Percentiles rank a stretch among this genome's conserved stretches.
These are phyloP conservation scores for Cantharellus anzutake DNA, from an alignment of 768 basidiomycete species.

Conservation along the genomic window DNA sequence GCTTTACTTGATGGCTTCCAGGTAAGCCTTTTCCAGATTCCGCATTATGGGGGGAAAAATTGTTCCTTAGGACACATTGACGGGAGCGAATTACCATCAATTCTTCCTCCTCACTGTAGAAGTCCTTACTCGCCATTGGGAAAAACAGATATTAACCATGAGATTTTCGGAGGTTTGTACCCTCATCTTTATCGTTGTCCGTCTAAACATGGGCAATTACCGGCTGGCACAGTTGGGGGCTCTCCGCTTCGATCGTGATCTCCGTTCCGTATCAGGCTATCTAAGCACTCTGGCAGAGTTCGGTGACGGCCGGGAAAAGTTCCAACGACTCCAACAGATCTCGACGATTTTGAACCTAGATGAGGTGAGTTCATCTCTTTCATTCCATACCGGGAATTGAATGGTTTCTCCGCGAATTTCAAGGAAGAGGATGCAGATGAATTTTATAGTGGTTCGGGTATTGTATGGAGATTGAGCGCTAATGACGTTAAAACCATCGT, in stretches of 20 bases:
- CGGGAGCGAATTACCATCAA: conserved; percentile 68
- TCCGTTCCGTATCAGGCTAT: conserved; percentile 65
- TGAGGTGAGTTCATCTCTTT: conserved; percentile 25
- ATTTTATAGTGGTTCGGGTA: conserved; percentile 85
- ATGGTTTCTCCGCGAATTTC: not conserved
- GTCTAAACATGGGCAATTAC: conserved; percentile 1
- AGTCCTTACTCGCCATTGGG: conserved; percentile 86
- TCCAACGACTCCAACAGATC: conserved; percentile 80
- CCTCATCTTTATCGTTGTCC: not conserved
- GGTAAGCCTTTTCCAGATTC: conserved; percentile 22
- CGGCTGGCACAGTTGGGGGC: conserved; percentile 59
- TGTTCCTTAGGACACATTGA: conserved; percentile 51
- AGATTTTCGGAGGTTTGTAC: conserved; percentile 68
- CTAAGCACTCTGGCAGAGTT: conserved; percentile 77
- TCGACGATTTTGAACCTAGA: conserved; percentile 83
- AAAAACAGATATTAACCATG: conserved; percentile 62
- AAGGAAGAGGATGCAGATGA: conserved; percentile 91
- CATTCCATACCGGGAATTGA: not conserved
- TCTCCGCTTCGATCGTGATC: conserved; percentile 83
- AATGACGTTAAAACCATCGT: conserved; percentile 59
- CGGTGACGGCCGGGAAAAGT: conserved; percentile 84
- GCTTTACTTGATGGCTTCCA: conserved; percentile 70
- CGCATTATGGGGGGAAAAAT: not conserved
- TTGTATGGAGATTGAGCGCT: conserved; percentile 65
- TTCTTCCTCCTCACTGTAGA: conserved; percentile 79